Conservation (phyloP, 768 basidiomycete species). For the Mycena amicta region DNA sequence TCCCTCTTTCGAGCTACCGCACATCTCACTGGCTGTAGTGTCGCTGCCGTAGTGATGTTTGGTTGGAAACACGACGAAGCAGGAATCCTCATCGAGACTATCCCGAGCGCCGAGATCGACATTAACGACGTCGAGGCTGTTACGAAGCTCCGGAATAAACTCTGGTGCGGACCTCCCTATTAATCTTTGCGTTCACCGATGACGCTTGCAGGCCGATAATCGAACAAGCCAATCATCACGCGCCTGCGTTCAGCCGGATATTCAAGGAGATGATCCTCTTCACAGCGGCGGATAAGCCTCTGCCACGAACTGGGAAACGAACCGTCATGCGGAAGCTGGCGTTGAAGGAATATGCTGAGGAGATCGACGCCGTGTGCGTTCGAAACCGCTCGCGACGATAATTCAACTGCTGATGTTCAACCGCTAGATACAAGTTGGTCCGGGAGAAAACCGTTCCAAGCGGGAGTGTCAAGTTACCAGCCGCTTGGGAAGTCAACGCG, state of each 20-base stretch:
- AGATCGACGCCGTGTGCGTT: slow-evolving; percentile 36
- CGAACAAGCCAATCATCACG: slow-evolving; percentile 35
- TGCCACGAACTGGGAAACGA: slow-evolving; percentile 41
- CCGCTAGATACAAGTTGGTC: not conserved
- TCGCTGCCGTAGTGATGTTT: slow-evolving; percentile 35
- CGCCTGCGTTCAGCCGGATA: slow-evolving; percentile 36
- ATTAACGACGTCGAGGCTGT: slow-evolving; percentile 25
- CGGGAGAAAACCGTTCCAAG: not conserved
- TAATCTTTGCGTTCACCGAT: not conserved
- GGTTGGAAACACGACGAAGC: slow-evolving; percentile 34
- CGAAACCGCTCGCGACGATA: not conserved
- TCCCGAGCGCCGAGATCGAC: slow-evolving; percentile 21
- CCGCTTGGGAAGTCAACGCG: not conserved
- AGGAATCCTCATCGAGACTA: slow-evolving; percentile 36
- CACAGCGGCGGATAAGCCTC: slow-evolving; percentile 31
- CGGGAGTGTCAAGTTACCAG: not conserved
- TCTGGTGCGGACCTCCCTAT: slow-evolving; percentile 28
- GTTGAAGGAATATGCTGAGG: slow-evolving; percentile 35
- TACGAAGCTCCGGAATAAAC: slow-evolving; percentile 30
- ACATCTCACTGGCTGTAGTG: not conserved
- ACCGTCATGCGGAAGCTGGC: slow-evolving; percentile 40
- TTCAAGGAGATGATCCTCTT: slow-evolving; percentile 47
- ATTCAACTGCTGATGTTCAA: not conserved
- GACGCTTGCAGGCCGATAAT: slow-evolving; percentile 25
- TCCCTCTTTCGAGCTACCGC: slow-evolving; percentile 21